These are phyloP conservation scores for Hygrophorus pudorinus DNA, from an alignment of 768 basidiomycete genomes.

Conservation along the genomic window DNA sequence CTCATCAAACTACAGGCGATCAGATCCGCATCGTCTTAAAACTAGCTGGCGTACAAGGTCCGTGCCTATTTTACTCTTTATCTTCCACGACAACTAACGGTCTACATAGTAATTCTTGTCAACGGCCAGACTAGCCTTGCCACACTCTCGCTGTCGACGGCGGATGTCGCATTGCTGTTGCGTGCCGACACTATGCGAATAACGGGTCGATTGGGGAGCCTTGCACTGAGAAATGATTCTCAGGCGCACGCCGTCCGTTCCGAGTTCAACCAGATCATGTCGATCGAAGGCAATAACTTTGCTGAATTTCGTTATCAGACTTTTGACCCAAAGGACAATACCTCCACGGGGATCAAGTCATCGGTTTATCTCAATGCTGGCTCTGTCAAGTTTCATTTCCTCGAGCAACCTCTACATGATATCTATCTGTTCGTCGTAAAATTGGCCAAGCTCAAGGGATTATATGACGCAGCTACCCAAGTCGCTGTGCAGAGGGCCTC, in stretches of 20 bases:
- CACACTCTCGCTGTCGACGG: conserved; percentile 84
- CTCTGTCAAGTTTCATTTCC: conserved; percentile 80
- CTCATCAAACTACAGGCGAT: conserved; percentile 18
- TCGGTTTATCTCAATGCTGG: conserved; percentile 75
- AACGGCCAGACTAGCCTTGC: conserved; percentile 64
- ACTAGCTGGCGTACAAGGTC: conserved; percentile 77
- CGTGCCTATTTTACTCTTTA: conserved; percentile 10
- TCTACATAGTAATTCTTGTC: conserved; percentile 57
- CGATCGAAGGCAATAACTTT: conserved; percentile 90
- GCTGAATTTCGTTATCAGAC: conserved; percentile 94
- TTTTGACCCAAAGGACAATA: conserved; percentile 62
- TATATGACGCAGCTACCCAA: conserved; percentile 91
- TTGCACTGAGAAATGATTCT: conserved; percentile 74
- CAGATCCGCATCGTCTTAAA: conserved; percentile 79
- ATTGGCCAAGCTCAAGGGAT: conserved; percentile 82
- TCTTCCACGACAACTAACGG: neutral
- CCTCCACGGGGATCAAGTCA: conserved; percentile 75
- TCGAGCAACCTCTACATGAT: conserved; percentile 84
- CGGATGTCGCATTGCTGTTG: conserved; percentile 72
- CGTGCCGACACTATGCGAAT: conserved; percentile 66
- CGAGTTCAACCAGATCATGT: conserved; percentile 77
- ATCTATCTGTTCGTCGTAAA: conserved; percentile 77
- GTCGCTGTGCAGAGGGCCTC: conserved; percentile 88
- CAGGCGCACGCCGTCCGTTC: conserved; percentile 37
- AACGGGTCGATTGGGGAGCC: conserved; percentile 71